Evolutionary conservation across 2,329 filamentous ascomycete species (phyloP), one percentile per base, ranked within the genome.

Genomic region (Paramyrothecium roridum): DNA sequence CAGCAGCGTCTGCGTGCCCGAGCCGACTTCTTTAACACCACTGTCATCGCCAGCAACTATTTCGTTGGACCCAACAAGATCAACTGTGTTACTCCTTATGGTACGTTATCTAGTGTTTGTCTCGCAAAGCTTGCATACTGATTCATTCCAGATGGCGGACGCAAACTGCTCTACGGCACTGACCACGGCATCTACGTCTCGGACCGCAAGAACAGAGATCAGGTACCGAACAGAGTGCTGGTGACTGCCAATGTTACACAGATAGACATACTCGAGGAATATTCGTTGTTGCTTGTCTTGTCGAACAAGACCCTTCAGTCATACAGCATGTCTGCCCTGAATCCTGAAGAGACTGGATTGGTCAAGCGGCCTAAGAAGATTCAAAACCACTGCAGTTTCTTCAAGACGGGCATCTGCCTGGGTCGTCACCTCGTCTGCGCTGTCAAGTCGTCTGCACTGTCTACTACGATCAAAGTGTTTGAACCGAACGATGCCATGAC

Each of bases 401-500:
- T 99, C 85, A 96, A 96, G 75, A 90, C 92, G 19, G 95, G 95
- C 43, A 96, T 97, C 66, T 98, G 95, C 69, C 82, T 97, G 57
- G 93, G 95, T 34, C 85, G 95, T 59, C 95, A 98, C 69, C 80
- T 99, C 53, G 95, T 99, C 30, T 98, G 93, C 75, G 96, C 91
- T 63, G 95, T 98, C 67, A 98, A 96, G 78, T 96, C 91, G 45
- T 93, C 90, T 19, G 90, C 93, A 3, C 79, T 98, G 33, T 96
- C 91, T 52, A 96, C 91, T 16, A 98, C 93, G 2, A 96, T 99
- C 79, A 98, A 98, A 75, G 95, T 98, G n/a, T 98, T 91, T 73
- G 93, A 99, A 75, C 95, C 95, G 1, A 96, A 96, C 75, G 95
- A 98, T 69, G 89, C 91, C 59, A 89, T 96, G 81, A 88, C 89